These are phyloP conservation scores for Wallacemonas collosoma DNA, from an alignment of 208 protist species.

Conservation along the genomic window DNA sequence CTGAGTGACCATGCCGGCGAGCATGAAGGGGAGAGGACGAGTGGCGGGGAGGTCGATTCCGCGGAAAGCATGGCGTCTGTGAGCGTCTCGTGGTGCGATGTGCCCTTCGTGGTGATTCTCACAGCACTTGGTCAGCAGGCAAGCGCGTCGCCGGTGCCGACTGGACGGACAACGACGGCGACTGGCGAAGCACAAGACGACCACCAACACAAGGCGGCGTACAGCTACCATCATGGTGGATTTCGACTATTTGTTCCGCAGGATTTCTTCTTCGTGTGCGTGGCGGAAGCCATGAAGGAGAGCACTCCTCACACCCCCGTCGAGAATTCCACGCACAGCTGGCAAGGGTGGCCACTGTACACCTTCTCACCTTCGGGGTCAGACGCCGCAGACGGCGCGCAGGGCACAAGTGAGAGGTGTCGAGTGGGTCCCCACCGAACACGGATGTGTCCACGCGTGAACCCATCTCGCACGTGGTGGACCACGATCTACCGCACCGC, in stretches of 20 bases:
- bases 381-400: too few species aligned
- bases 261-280: constrained; percentile 15
- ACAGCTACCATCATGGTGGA: neutral
- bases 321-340: neutral
- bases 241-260: constrained; percentile 8
- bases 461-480: constrained; percentile 6
- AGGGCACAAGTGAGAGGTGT: neutral
- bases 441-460: neutral
- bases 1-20: neutral
- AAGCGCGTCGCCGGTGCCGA: too few species aligned
- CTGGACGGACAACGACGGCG: too few species aligned
- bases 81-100: neutral
- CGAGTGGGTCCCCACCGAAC: neutral
- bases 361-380: neutral
- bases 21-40: neutral
- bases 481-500: constrained; percentile 4
- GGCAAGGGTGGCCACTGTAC: neutral
- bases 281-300: neutral
- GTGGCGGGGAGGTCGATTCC: neutral
- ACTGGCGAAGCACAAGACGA: too few species aligned
- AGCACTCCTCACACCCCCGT: neutral
- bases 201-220: too few species aligned
- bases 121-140: neutral
- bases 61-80: neutral
- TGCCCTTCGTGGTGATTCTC: neutral